Base-by-base conservation (phyloP, 2,329 filamentous ascomycete genomes). In the Arthrobotrys entomopaga region DNA sequence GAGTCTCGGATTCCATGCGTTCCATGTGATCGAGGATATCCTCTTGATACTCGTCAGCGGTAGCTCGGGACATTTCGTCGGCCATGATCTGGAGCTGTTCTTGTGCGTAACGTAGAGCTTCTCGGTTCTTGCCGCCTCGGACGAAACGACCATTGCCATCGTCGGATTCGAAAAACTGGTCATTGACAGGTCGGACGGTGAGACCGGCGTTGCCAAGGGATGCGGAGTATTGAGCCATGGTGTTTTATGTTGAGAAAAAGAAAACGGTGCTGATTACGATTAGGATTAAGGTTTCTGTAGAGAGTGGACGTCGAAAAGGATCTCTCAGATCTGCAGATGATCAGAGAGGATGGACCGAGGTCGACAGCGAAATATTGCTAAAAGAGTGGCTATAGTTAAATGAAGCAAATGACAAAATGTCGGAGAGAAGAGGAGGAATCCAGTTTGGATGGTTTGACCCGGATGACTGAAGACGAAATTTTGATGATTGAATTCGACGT, bases 11-110 rank as follows among this genome's bases (percentile, higher is more conserved):
- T 88, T 99, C 95, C 94, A 99, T 97, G 80, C 91, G 87, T 81
- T 92, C 88, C 91, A 97, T 95, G 83, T 98, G 94, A 80, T 90
- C 87, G 84, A 98, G 88, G 81, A 97, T 90, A 81, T 98, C 94
- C 82, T 97, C 92, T 78, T 96, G 87, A 81, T 98, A 97, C 83
- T 97, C 93, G 65, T 96, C 92, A 75, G 89, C 89, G 57, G 93
- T 92, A 78, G 91, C 84, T 78, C 89, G 88, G 52, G 93, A 97
- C 77, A 98, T 87, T 81, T 98, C 92, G 80, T 93, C 91, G 75
- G 90, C 93, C 78, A 98, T 90, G 77, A 90, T 90, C 80, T 94
- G 91, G 82, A 97, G 94, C 79, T 89, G 89, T 83, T 94, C 88
- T 74, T 89, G 85, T 76, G 89, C 63, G 20, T 66, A 66, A 24